Evolutionary conservation across 176 grass and related monocot genomes (phyloP).

Genomic region (bread wheat (Triticum aestivum)): IWGSC_CS_RefSeq_v2.1 NC_057794.1:364508197-364508696

Average conservation of each 20-base stretch:
- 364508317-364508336: constrained; percentile 47
- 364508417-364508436: background rate
- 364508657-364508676: constrained; percentile 42
- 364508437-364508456: background rate
- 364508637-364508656: constrained; percentile 83
- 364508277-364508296: background rate
- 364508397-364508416: constrained; percentile 30
- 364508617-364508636: constrained; percentile 71
- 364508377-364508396: constrained; percentile 79
- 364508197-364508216: background rate
- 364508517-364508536: background rate
- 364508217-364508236: background rate
- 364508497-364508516: background rate
- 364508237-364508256: background rate
- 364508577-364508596: constrained; percentile 39
- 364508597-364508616: constrained; percentile 54
- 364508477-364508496: background rate
- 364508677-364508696: background rate
- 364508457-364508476: constrained; percentile 5
- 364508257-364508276: background rate
- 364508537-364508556: background rate
- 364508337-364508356: constrained; percentile 55
- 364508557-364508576: background rate
- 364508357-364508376: constrained; percentile 75
- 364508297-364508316: constrained; percentile 70